A percentile compares a stretch with the other conserved stretches of the same genome.
phyloP scores from a whole-genome alignment of 108 stramenopile species.

The Cyclostephanos tholiformis region DNA sequence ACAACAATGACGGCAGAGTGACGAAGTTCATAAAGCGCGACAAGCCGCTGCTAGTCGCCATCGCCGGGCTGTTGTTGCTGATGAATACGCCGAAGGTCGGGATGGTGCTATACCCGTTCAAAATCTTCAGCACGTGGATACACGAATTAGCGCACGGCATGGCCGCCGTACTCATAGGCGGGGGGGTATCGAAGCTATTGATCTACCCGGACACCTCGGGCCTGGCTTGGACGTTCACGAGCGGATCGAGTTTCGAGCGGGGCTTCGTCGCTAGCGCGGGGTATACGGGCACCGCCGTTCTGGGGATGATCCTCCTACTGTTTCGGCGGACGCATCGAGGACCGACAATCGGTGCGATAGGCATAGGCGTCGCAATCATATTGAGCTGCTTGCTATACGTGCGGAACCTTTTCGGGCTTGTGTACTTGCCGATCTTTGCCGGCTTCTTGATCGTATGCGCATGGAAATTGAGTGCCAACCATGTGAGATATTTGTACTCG shows the following conservation, averaged over 20 bases:
- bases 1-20: constrained; percentile 3
- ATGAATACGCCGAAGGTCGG: constrained; percentile 41
- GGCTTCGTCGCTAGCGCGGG: constrained; percentile 53
- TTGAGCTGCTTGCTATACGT: constrained; percentile 42
- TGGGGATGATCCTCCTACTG: constrained; percentile 50
- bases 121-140: constrained; percentile 59
- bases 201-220: constrained; percentile 52
- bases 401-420: constrained; percentile 47
- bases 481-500: constrained; percentile 37
- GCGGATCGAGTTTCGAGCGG: constrained; percentile 24
- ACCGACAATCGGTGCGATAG: constrained; percentile 49
- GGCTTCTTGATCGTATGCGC: constrained; percentile 17
- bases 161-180: constrained; percentile 50
- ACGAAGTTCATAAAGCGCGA: constrained; percentile 38
- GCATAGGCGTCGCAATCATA: constrained; percentile 41
- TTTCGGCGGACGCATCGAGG: constrained; percentile 53
- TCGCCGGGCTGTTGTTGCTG: constrained; percentile 24
- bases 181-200: constrained; percentile 32
- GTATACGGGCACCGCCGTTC: constrained; percentile 52
- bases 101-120: constrained; percentile 55
- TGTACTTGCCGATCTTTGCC: constrained; percentile 25
- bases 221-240: constrained; percentile 40
- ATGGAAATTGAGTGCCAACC: constrained; percentile 37
- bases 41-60: constrained; percentile 36
- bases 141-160: constrained; percentile 59